Base-by-base conservation (phyloP, 2,329 filamentous ascomycete species). In the Aspergillus viridinutans region DNA sequence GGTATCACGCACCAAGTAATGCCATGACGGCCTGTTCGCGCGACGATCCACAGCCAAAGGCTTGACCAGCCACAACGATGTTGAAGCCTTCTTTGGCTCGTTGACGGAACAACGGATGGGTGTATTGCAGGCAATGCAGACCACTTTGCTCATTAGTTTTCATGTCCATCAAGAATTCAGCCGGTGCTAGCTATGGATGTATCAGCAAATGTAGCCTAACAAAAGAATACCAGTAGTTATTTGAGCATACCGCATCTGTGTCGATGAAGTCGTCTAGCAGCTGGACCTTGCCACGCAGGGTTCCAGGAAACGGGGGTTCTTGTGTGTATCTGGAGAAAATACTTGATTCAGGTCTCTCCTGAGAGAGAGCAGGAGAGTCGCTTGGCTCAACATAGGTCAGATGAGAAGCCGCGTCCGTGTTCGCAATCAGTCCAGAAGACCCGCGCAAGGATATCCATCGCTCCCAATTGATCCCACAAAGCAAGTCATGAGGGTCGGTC, bases 41-140 rank as follows among this genome's bases (percentile, higher is more conserved):
- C 9, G 75, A 78, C 0, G 77, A 79, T 6, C 78, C 79, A 52
- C 72, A 74, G 1, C 78, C 78, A 59, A 81, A 81, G 0, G 70
- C 75, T 49, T 76, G 72, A 0, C 77, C 77, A 0, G 77, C 79
- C 0, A 81, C 77, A 9, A 80, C 67, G n/a, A 81, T 62, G 20
- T 73, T 69, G 48, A 67, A 67, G 0, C 74, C 76, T 25, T 73
- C 60, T 42, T 69, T 66, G 10, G 72, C 75, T 7, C 62, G 67
- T 4, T 68, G 49, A 0, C 76, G 73, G 64, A 80, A 80, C 1
- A 70, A 64, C 0, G 77, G 77, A 53, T 76, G 63, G 0, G 72
- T 77, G 60, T 72, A 69, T 52, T 76, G 68, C 1, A 80, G 65
- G 50, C 76, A 79, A 54, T 78, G 74, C 3, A 61, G 29, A 8